phyloP scores from a whole-genome alignment of 2,329 filamentous ascomycete genomes.

The Trichoderma aggressivum region DNA sequence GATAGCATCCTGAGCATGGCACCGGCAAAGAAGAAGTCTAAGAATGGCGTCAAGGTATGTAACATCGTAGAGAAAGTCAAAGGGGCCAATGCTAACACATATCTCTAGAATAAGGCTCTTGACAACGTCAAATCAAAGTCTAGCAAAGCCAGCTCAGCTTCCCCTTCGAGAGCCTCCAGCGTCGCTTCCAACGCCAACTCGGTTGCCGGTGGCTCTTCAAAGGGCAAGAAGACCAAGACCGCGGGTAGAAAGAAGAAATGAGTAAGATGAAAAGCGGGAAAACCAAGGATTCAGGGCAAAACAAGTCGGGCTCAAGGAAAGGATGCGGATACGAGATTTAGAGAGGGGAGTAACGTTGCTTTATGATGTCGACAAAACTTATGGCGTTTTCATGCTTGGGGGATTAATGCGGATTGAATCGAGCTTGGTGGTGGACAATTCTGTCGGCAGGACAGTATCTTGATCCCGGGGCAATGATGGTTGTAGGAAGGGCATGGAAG shows the following conservation, averaged over 20 bases:
- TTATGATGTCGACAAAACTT: not conserved
- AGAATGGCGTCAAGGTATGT: slow-evolving; percentile 79
- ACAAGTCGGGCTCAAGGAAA: not conserved
- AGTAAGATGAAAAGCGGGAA: not conserved
- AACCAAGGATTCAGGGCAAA: not conserved
- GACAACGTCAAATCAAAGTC: slow-evolving; percentile 84
- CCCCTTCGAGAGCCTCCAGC: slow-evolving; percentile 82
- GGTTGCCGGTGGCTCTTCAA: slow-evolving; percentile 48
- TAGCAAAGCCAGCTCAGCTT: slow-evolving; percentile 71
- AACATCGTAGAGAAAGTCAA: not conserved
- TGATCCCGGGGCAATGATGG: not conserved
- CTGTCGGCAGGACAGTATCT: not conserved
- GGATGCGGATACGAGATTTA: not conserved
- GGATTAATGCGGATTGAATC: not conserved
- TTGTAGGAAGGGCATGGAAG: not conserved
- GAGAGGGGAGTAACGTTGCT: not conserved
- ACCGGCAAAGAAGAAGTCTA: slow-evolving; percentile 92
- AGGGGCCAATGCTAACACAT: slow-evolving; percentile 1
- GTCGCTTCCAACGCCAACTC: slow-evolving; percentile 71
- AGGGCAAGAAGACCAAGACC: slow-evolving; percentile 39
- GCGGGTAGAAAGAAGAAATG: slow-evolving; percentile 30
- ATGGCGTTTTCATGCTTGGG: slow-evolving; percentile 1
- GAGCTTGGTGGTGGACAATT: not conserved
- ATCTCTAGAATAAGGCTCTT: slow-evolving; percentile 79
- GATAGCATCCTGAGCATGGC: slow-evolving; percentile 74